Base-by-base conservation (phyloP, 805 yeast genomes). In the Ogataea pignaliae region DNA sequence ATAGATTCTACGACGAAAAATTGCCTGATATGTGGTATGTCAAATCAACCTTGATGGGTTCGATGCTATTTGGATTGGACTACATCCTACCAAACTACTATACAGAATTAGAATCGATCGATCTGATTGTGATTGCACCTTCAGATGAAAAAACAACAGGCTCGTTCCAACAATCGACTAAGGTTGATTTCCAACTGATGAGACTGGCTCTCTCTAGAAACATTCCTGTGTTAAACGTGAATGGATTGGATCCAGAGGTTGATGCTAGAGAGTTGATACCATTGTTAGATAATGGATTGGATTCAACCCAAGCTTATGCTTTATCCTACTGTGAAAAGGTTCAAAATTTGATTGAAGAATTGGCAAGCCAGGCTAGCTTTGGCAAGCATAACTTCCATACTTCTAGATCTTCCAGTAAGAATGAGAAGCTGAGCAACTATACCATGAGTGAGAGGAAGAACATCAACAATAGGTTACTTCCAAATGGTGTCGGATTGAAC, bases 91-190 rank as follows among this genome's bases (percentile, higher is more conserved):
- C 78, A 34, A 53, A 49, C 36, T 55, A 55, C 55, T 71, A 68
- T 51, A 55, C 60, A 36, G 61, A 70, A 53, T n/a, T 48, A 17
- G 21, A 50, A 29, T 59, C 72, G 29, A 54, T 71, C 42, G 79
- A 74, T 59, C 58, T 73, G 50, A 67, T 73, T 32, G 66, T 74
- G 32, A 54, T 70, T 40, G 76, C 78, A 42, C 76, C 77, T 37
- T 68, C 72, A 48, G 73, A 69, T 53, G 74, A 75, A 45, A 55
- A 64, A 41, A 72, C 72, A 53, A 47, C 62, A 39, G 72, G 75
- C 14, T 69, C 73, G 5, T 44, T 48, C 35, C 55, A 56, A 30
- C 61, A 57, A 42, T 37, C 38, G 13, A 34, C 45, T 10, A 45
- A 48, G 11, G 34, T 44, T 12, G 48, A 48, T 13, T 51, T 54